Conservation (phyloP, 129 eudicot species). For the Solidago caesia region DNA sequence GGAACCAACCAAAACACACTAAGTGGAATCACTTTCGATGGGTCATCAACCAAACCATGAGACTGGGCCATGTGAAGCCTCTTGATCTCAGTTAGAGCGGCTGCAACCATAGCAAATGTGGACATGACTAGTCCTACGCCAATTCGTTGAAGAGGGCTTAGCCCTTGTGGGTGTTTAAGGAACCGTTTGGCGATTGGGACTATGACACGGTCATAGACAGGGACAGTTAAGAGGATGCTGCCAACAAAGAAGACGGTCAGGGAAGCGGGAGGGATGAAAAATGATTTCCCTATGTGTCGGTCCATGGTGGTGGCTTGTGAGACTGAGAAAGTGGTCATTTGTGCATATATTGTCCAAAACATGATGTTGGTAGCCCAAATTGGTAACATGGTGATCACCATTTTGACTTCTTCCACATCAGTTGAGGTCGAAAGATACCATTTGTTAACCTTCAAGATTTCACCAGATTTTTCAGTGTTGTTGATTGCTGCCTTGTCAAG, state of each 20-base stretch:
- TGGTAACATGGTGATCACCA: conserved; percentile 74
- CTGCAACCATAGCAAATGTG: conserved; percentile 60
- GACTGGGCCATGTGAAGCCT: conserved; percentile 40
- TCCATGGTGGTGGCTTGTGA: conserved; percentile 79
- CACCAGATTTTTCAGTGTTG: conserved; percentile 27
- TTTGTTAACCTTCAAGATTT: conserved; percentile 34
- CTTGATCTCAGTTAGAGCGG: conserved; percentile 64
- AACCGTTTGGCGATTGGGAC: conserved; percentile 45
- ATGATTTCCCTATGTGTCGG: conserved; percentile 61
- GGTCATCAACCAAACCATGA: conserved; percentile 44
- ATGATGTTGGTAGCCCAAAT: conserved; percentile 80
- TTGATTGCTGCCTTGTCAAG: conserved; percentile 89
- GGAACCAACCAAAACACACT: conserved; percentile 77
- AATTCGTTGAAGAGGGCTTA: conserved; percentile 71
- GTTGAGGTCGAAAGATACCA: conserved; percentile 73
- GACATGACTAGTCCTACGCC: conserved; percentile 61
- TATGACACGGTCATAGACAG: conserved; percentile 59
- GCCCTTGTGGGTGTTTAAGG: conserved; percentile 63
- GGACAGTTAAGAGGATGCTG: conserved; percentile 66
- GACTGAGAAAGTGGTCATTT: conserved; percentile 85
- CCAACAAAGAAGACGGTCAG: conserved; percentile 72
- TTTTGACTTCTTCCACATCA: conserved; percentile 82
- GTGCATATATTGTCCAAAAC: conserved; percentile 87
- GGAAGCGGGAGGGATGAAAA: conserved; percentile 78
- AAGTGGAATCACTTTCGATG: conserved; percentile 36